Evolutionary conservation across 768 basidiomycete species (phyloP).

Genomic region (Coprinopsis sp.): DNA sequence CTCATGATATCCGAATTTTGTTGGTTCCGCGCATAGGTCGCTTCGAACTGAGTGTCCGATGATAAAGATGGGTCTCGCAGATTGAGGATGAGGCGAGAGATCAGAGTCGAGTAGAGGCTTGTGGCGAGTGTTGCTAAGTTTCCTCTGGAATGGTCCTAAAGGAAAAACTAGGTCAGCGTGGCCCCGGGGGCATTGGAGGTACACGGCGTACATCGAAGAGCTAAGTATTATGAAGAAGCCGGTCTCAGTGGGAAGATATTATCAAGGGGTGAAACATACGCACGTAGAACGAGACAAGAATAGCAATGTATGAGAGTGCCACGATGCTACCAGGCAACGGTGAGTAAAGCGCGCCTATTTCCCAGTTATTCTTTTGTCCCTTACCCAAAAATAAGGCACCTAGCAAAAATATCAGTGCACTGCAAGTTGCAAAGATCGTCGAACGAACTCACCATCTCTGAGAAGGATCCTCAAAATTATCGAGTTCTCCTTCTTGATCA

Average conservation of each 20-base stretch:
- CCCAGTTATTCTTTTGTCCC: not conserved
- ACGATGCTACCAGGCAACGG: not conserved
- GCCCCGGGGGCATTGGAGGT: too few species aligned
- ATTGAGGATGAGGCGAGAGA: constrained; percentile 29
- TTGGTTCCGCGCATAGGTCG: too few species aligned
- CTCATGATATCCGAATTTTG: not conserved
- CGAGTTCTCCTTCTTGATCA: constrained; percentile 14
- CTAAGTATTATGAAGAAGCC: too few species aligned
- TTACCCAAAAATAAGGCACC: constrained; percentile 39
- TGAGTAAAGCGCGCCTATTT: not conserved
- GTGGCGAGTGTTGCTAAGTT: constrained; percentile 6
- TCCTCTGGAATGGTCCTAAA: constrained; percentile 8
- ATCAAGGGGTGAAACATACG: not conserved
- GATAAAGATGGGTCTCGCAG: constrained; percentile 22
- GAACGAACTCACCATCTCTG: constrained; percentile 35
- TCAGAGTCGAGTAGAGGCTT: constrained; percentile 16
- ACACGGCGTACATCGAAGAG: not conserved
- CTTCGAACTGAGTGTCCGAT: not conserved
- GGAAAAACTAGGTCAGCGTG: too few species aligned
- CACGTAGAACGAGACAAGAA: constrained; percentile 9
- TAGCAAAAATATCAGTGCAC: constrained; percentile 10
- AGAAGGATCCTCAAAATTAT: constrained; percentile 29
- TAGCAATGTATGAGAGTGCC: not conserved
- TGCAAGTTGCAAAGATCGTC: not conserved
- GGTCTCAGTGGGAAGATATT: too few species aligned